phyloP scores from a whole-genome alignment of 2,329 filamentous ascomycete species.

The Fusarium xyrophilum region DNA sequence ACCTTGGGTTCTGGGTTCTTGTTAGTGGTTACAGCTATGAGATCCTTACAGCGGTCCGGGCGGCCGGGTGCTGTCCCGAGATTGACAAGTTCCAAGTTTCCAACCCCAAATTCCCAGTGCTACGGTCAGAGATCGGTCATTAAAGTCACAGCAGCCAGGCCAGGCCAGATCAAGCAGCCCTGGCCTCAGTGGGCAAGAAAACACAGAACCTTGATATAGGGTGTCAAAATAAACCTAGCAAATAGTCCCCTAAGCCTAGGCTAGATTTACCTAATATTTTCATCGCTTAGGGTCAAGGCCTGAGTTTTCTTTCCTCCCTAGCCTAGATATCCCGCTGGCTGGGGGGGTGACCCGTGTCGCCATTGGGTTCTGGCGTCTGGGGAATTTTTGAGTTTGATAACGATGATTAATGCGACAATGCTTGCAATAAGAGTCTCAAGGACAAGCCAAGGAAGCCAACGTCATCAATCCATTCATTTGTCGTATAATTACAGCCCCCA shows the following conservation, averaged over 20 bases:
- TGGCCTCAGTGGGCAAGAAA: too few relatives aligned
- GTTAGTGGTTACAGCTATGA: background rate
- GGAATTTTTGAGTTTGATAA: conserved; percentile 12
- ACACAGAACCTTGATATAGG: too few relatives aligned
- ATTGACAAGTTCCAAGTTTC: conserved; percentile 21
- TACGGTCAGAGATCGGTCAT: conserved; percentile 15
- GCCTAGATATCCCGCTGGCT: background rate
- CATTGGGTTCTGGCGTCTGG: background rate
- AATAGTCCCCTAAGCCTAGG: too few relatives aligned
- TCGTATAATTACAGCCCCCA: conserved; percentile 12
- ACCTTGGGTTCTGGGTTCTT: background rate
- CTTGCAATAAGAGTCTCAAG: conserved; percentile 7
- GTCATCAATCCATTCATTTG: conserved; percentile 8
- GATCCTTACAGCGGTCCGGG: conserved; percentile 16
- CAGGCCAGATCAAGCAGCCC: background rate
- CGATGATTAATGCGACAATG: conserved; percentile 19
- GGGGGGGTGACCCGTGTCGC: background rate
- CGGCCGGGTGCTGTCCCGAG: conserved; percentile 11
- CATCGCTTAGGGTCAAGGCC: too few relatives aligned
- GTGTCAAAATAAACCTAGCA: too few relatives aligned
- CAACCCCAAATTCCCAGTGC: conserved; percentile 15
- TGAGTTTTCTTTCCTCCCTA: too few relatives aligned
- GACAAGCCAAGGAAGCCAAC: conserved; percentile 1
- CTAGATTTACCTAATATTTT: too few relatives aligned
- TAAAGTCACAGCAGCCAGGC: conserved; percentile 8